phyloP scores from a whole-genome alignment of 2,329 filamentous ascomycete genomes.

The Epichloe scottii region DNA sequence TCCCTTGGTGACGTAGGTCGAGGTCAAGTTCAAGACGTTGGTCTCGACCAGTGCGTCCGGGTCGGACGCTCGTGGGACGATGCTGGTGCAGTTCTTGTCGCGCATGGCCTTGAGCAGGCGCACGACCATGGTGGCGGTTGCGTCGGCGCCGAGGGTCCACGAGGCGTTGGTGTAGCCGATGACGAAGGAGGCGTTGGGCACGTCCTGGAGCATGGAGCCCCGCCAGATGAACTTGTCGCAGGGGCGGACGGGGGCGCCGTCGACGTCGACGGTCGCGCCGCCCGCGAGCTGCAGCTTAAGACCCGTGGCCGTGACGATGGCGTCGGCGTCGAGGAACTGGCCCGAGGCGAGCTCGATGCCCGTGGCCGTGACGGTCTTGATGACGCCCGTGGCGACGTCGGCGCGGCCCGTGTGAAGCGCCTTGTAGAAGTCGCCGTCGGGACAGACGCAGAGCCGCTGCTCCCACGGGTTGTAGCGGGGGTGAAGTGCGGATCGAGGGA shows the following conservation, averaged over 20 bases:
- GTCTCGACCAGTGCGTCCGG: neutral
- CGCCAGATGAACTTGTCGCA: constrained; percentile 44
- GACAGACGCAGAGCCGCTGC: constrained; percentile 58
- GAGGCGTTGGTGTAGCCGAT: constrained; percentile 51
- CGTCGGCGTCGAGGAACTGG: constrained; percentile 41
- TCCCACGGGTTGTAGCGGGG: constrained; percentile 53
- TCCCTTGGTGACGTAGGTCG: constrained; percentile 2
- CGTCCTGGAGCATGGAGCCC: constrained; percentile 45
- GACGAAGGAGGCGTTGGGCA: constrained; percentile 47
- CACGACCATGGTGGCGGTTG: constrained; percentile 3
- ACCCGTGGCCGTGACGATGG: constrained; percentile 55
- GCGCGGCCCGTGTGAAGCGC: constrained; percentile 27
- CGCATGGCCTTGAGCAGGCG: neutral
- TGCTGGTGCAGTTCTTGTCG: neutral
- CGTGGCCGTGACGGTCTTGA: constrained; percentile 32
- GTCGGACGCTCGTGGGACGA: neutral
- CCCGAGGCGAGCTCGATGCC: constrained; percentile 32
- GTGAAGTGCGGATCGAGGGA: constrained; percentile 45
- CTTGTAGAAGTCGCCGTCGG: constrained; percentile 38
- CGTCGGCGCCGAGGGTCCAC: constrained; percentile 49
- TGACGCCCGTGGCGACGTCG: constrained; percentile 33
- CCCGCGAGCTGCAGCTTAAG: constrained; percentile 44
- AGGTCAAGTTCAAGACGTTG: constrained; percentile 3
- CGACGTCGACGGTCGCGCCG: constrained; percentile 29
- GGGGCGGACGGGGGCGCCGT: constrained; percentile 33